Evolutionary conservation across 1,284 basidiomycete species (phyloP).

Genomic region (Schizophyllum amplum): DNA sequence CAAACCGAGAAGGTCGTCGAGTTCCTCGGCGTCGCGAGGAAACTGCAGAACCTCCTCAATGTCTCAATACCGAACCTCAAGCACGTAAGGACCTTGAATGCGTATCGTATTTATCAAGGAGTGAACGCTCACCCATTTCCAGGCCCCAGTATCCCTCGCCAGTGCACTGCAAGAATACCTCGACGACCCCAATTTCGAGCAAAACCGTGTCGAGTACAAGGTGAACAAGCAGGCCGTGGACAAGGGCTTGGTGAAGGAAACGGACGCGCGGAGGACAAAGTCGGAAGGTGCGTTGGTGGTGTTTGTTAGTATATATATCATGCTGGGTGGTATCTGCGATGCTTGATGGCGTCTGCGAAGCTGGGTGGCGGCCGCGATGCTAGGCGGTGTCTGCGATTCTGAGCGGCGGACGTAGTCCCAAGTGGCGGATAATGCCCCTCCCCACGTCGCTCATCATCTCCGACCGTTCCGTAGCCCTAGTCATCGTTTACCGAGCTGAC

Average conservation of each 20-base stretch:
- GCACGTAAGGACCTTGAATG: conserved; percentile 77
- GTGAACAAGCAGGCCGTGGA: conserved; percentile 77
- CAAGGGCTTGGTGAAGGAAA: conserved; percentile 19
- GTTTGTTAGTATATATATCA: too few species aligned
- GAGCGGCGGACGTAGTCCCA: too few species aligned
- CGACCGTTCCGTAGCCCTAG: too few species aligned
- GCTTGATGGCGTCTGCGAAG: too few species aligned
- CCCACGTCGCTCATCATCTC: too few species aligned
- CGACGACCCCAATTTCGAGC: conserved; percentile 92
- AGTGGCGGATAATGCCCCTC: too few species aligned
- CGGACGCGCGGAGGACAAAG: background rate
- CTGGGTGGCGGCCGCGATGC: too few species aligned
- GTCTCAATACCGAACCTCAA: conserved; percentile 92
- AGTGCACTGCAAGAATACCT: conserved; percentile 94
- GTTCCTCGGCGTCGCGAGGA: conserved; percentile 88
- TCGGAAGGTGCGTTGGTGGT: conserved; percentile 10
- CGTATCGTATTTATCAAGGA: conserved; percentile 1
- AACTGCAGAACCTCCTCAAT: conserved; percentile 87
- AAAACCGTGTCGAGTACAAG: conserved; percentile 89
- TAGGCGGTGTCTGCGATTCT: too few species aligned
- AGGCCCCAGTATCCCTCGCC: conserved; percentile 92
- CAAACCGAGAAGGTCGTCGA: conserved; percentile 95
- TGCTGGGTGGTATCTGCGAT: too few species aligned
- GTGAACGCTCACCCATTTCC: background rate
- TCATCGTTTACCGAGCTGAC: too few species aligned